phyloP scores from a whole-genome alignment of 805 yeast species.

The Nakazawaea sp. region DNA sequence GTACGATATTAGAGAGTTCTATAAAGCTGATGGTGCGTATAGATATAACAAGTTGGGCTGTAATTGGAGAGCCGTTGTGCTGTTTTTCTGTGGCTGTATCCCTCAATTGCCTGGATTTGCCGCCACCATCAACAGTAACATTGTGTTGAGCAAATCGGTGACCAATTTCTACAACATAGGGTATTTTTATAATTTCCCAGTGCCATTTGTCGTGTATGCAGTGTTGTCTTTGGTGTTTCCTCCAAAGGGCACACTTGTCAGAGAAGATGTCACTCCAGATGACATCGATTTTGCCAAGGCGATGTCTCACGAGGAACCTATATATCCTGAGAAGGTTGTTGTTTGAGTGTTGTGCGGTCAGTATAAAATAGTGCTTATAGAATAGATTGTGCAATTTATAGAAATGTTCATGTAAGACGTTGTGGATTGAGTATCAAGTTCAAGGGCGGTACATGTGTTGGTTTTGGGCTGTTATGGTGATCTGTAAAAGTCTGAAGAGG shows the following conservation, averaged over 20 bases:
- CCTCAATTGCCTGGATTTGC: conserved; percentile 85
- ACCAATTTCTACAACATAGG: conserved; percentile 23
- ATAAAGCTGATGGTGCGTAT: conserved; percentile 25
- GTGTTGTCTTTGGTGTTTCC: conserved; percentile 18
- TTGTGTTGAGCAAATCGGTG: conserved; percentile 17
- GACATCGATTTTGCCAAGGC: conserved; percentile 7
- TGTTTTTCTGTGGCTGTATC: conserved; percentile 64
- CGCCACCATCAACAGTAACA: conserved; percentile 20
- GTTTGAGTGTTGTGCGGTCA: too few relatives aligned
- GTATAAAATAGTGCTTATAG: too few relatives aligned
- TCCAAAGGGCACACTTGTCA: conserved; percentile 12
- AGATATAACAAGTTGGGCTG: conserved; percentile 33
- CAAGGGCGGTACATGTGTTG: too few relatives aligned
- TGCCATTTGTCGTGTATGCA: conserved; percentile 20
- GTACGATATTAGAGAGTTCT: conserved; percentile 28
- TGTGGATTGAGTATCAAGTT: too few relatives aligned
- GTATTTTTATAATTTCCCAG: conserved; percentile 24
- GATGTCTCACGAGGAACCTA: conserved; percentile 5
- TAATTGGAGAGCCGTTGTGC: conserved; percentile 34
- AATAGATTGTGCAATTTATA: too few relatives aligned
- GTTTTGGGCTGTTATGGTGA: too few relatives aligned
- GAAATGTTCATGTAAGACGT: too few relatives aligned
- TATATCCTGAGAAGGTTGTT: conserved; percentile 5
- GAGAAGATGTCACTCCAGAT: conserved; percentile 8
- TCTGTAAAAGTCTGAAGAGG: too few relatives aligned